Percentiles rank a stretch among this genome's conserved stretches.
Conservation (phyloP, 2,329 filamentous ascomycete genomes). For the Zalaria obscura region DNA sequence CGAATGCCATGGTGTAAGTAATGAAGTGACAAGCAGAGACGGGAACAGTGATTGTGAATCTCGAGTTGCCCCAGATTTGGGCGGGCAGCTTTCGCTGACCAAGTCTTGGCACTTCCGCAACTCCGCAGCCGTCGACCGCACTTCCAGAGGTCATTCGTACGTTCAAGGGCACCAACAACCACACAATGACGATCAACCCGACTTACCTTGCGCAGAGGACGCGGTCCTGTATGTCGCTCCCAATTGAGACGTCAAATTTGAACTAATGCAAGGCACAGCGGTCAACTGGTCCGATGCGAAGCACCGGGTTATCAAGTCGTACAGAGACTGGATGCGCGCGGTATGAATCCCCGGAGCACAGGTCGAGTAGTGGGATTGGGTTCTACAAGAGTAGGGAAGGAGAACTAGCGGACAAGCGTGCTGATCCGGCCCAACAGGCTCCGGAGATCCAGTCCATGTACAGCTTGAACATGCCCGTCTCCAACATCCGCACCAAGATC, state of each 20-base stretch:
- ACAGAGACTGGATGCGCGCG: constrained; percentile 90
- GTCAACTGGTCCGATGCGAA: constrained; percentile 82
- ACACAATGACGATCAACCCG: constrained; percentile 57
- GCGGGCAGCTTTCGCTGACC: too few relatives aligned
- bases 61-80: too few relatives aligned
- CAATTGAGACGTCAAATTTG: not conserved
- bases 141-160: not conserved
- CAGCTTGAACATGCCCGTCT: constrained; percentile 76
- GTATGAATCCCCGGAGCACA: constrained; percentile 44
- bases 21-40: too few relatives aligned
- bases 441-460: constrained; percentile 98
- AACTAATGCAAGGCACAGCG: constrained; percentile 39
- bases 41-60: too few relatives aligned
- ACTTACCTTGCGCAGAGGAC: constrained; percentile 63
- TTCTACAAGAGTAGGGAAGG: not conserved
- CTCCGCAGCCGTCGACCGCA: too few relatives aligned
- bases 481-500: constrained; percentile 80
- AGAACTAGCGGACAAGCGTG: not conserved
- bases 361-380: not conserved
- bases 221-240: constrained; percentile 32
- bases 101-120: too few relatives aligned
- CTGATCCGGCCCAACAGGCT: constrained; percentile 43
- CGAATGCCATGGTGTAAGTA: constrained; percentile 9
- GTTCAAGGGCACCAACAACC: not conserved
- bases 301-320: constrained; percentile 71